A percentile compares a stretch with the other conserved stretches of the same genome.
These are phyloP conservation scores for Telfairia occidentalis DNA, from an alignment of 331 rosid genomes.

Conservation along the genomic window DNA sequence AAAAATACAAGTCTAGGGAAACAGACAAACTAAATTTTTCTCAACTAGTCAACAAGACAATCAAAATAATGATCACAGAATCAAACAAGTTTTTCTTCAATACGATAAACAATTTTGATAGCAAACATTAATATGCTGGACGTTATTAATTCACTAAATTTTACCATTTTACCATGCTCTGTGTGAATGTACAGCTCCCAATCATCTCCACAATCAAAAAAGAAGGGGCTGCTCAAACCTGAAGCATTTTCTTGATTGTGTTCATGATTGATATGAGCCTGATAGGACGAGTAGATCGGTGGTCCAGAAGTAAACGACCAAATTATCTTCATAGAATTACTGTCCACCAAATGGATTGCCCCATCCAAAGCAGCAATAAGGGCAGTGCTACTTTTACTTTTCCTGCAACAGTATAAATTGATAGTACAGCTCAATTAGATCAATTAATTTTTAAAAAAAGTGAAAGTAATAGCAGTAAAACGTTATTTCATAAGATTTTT, in stretches of 20 bases:
- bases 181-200: conserved; percentile 50
- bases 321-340: conserved; percentile 29
- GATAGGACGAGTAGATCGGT: conserved; percentile 47
- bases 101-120: neutral
- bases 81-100: neutral
- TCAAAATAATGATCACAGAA: neutral
- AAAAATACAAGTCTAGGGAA: neutral
- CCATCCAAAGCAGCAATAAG: conserved; percentile 48
- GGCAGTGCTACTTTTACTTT: conserved; percentile 30
- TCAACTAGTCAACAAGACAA: neutral
- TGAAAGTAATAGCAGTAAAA: neutral
- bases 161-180: conserved; percentile 47
- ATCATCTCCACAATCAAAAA: conserved; percentile 64
- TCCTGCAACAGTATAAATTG: conserved; percentile 8
- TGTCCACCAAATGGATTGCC: conserved; percentile 39
- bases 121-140: conserved; percentile 1
- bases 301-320: conserved; percentile 62
- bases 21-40: neutral
- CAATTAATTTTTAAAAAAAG: neutral
- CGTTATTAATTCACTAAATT: conserved; percentile 6
- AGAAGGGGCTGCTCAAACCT: conserved; percentile 17
- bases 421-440: neutral
- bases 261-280: conserved; percentile 25
- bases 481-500: too few relatives aligned
- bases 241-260: conserved; percentile 29